Percentiles rank a stretch among this genome's conserved stretches.
Conservation (phyloP, 2,329 filamentous ascomycete genomes). For the Neurospora crassa region DNA sequence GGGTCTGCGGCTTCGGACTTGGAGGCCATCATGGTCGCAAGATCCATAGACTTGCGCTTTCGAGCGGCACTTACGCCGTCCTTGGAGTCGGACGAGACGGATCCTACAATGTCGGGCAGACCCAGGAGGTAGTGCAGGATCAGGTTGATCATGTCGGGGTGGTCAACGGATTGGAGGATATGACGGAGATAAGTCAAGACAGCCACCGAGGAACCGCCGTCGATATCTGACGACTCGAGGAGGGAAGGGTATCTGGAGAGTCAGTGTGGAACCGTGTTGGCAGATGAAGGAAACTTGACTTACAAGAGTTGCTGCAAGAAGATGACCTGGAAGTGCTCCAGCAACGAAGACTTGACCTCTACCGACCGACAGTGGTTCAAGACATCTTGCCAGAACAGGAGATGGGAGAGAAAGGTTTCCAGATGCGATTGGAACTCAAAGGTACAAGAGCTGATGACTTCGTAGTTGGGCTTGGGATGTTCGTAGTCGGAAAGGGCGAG, state of each 20-base stretch:
- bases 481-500: conserved; percentile 84
- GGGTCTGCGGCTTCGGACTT: conserved; percentile 71
- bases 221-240: conserved; percentile 91
- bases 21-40: conserved; percentile 69
- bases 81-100: conserved; percentile 27
- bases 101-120: conserved; percentile 49
- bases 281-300: conserved; percentile 22
- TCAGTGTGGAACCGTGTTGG: conserved; percentile 2
- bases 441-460: conserved; percentile 66
- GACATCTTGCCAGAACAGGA: conserved; percentile 97
- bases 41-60: conserved; percentile 80
- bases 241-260: conserved; percentile 74
- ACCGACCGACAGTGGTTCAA: conserved; percentile 87
- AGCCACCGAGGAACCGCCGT: conserved; percentile 92
- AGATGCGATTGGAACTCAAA: conserved; percentile 75
- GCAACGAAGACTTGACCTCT: conserved; percentile 83
- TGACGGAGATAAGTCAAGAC: conserved; percentile 87
- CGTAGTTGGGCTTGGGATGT: conserved; percentile 57
- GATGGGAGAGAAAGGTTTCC: conserved; percentile 86
- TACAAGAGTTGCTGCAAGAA: conserved; percentile 91
- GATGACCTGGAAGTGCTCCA: conserved; percentile 95
- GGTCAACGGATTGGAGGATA: conserved; percentile 83
- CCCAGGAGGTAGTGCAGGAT: conserved; percentile 89
- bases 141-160: conserved; percentile 88
- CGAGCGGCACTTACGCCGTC: conserved; percentile 59